Conservation (phyloP, 2,329 filamentous ascomycete species). For the Aspergillus sergii region DNA sequence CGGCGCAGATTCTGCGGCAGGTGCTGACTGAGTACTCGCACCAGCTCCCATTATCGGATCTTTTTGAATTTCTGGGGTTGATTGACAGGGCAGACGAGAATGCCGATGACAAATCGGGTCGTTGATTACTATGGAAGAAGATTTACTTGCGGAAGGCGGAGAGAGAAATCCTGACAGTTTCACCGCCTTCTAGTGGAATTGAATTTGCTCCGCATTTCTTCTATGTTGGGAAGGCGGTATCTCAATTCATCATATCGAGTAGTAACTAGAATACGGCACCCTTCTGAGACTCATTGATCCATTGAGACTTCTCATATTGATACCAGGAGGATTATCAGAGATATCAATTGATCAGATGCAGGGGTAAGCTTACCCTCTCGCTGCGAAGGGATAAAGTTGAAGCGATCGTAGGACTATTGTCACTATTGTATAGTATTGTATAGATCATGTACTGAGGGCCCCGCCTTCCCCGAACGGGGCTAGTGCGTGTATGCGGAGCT, state of each 20-base stretch:
- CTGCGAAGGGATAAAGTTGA: no score
- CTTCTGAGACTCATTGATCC: background rate
- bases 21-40: slow-evolving; percentile 37
- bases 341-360: background rate
- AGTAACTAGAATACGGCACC: background rate
- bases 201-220: background rate
- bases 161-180: slow-evolving; percentile 24
- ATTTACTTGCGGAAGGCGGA: slow-evolving; percentile 17
- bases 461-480: background rate
- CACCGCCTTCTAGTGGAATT: slow-evolving; percentile 10
- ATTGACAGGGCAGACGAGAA: background rate
- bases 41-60: slow-evolving; percentile 38
- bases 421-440: no score
- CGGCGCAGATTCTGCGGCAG: slow-evolving; percentile 26
- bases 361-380: no score
- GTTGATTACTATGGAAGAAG: slow-evolving; percentile 18
- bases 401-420: no score
- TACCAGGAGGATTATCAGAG: background rate
- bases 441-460: background rate
- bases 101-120: background rate
- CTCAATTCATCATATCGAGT: background rate
- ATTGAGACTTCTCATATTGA: background rate
- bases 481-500: background rate
- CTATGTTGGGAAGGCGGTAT: background rate
- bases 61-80: background rate